Evolutionary conservation across 192 early-diverging fungal genomes (phyloP).

Genomic region (Coemansia umbellata): DNA sequence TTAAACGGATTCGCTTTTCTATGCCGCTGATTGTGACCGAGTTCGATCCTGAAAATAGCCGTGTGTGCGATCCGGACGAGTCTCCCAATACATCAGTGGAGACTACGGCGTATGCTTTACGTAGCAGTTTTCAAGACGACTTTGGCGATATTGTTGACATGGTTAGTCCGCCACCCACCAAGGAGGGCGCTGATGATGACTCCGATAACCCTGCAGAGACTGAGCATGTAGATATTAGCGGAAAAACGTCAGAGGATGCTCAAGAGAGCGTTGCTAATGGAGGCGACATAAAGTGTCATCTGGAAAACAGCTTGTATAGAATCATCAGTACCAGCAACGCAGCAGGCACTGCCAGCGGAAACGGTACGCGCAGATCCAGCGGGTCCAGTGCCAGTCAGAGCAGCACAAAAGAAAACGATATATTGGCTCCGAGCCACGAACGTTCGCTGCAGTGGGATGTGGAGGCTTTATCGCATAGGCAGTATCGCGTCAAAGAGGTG

Average conservation of each 20-base stretch:
- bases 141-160: background rate
- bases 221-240: background rate
- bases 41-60: slow-evolving; percentile 38
- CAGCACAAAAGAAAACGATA: background rate
- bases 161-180: background rate
- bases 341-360: background rate
- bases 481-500: slow-evolving; percentile 45
- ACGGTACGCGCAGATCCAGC: background rate
- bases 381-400: background rate
- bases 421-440: slow-evolving; percentile 2
- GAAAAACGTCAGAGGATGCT: background rate
- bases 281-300: background rate
- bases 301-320: slow-evolving; percentile 1
- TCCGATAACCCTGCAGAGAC: background rate
- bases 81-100: slow-evolving; percentile 18
- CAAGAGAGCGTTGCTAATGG: background rate
- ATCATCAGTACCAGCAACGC: slow-evolving; percentile 1
- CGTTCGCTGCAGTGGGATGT: slow-evolving; percentile 43
- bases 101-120: slow-evolving; percentile 6
- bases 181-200: background rate
- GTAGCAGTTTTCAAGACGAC: background rate
- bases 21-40: slow-evolving; percentile 55
- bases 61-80: slow-evolving; percentile 19
- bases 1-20: slow-evolving; percentile 50
- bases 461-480: slow-evolving; percentile 25